Base-by-base conservation (phyloP, 371 early-diverging fungal genomes). In the Lichtheimia corymbifera region DNA sequence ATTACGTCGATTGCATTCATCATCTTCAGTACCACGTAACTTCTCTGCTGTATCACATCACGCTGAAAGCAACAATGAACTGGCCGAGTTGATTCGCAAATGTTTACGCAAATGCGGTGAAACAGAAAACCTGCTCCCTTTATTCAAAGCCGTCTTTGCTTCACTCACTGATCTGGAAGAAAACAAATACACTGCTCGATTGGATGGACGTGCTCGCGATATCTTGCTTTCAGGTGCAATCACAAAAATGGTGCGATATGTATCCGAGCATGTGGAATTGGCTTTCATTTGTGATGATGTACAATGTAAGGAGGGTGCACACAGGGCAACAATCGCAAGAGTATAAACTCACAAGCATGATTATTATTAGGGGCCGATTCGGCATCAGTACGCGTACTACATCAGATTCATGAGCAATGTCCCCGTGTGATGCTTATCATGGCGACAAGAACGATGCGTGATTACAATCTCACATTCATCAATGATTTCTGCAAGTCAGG, bases 241-340 rank as follows among this genome's bases (percentile, higher is more conserved):
- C 41, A 63, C 65, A 24, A 52, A 66, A 1, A 68, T 77, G n/a
- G 65, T 80, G 4, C 71, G 71, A 54, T 79, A 80, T 51, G 72
- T 71, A 2, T 70, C 73, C 7, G 64, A 65, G 17, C 73, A 70
- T 58, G 64, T 71, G 15, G 68, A 68, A 18, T 59, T 80, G 12
- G 68, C 80, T 14, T 59, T 80, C 53, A 71, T 80, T 20, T 73
- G 79, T 50, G 81, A 80, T 44, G 83, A 80, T 50, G 66, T 76
- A 1, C 83, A 83, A 73, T 83, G 83, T 78, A 66, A 73, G 75
- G 57, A 18, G 17, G 20, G 2, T 13, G 9, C 43, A 35, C 9
- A 4, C 28, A 35, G 4, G 35, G 11, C 35, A 6, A 35, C 9
- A 2, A 9, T 35, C 11, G 9, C 5, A 35, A 9, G 35, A 35